Evolutionary conservation across 129 eudicot species (phyloP), one percentile per base, ranked within the genome.

Genomic region (Rutidosis leptorrhynchoides): DNA sequence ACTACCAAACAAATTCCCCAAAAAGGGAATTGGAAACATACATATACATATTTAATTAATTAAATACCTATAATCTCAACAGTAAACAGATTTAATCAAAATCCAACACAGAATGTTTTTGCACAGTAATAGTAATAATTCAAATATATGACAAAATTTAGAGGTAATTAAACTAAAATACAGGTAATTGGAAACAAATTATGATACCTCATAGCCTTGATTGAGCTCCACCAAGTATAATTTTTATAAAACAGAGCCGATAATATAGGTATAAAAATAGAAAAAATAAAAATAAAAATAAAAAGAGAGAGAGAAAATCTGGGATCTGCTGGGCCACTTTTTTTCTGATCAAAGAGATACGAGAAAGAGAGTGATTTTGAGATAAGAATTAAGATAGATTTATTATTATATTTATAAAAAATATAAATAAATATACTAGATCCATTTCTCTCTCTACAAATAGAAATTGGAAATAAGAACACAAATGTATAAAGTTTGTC

Each of bases 261-360:
- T 15, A 40, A 40, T 40, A 10, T 40, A 40, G 46, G 46, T 40
- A 12, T 40, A 40, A 19, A 49, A 46, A 57, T 71, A 46, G 22
- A 6, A 10, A 30, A 30, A 12, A 30, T 4, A 49, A 26, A 66
- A 26, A 80, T 17, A 64, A 58, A 28, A 77, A 58, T 21, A 57
- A 14, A 68, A 14, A 58, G 9, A 68, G 9, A 58, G 28, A 51
- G 3, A 63, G 4, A 43, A 58, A 71, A 81, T 69, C 67, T 57
- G 23, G 43, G 81, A 77, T 74, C 78, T 52, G 65, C 67, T 74
- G 88, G 81, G 79, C 78, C 83, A 80, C 67, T 71, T 60, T 76
- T 76, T 67, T 35, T 78, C 76, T 79, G 81, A 80, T 63, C 78
- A 63, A 63, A 23, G 58, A 64, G 82, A 75, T 64, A 70, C 77